Base-by-base conservation (phyloP, 306 rosid species). In the Vigna radiata region DNA sequence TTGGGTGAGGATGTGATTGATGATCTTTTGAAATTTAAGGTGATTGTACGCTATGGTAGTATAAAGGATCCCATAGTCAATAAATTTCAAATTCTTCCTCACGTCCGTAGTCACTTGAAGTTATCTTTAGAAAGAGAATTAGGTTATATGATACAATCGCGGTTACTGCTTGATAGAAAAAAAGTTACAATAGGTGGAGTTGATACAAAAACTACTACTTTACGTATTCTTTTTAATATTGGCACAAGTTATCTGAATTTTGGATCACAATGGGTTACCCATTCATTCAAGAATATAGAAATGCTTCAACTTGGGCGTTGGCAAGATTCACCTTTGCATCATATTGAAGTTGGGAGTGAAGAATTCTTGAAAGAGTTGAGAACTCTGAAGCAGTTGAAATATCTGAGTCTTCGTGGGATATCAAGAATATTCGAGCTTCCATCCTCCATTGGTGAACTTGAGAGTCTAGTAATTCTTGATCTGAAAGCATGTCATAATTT, bases 241-340 rank as follows among this genome's bases (percentile, higher is more conserved):
- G 25, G 25, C 1, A 0, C 23, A 21, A 21, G 23, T 21, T 21
- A 21, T 21, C 23, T 21, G 23, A 21, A 21, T 21, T 21, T 21
- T 21, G 23, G 2, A 58, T 14, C 62, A 4, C 16, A 56, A 4
- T 56, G 62, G 62, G 0, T 23, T 1, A 58, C 1, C 0, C 0
- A 0, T 21, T 0, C 1, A 10, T 43, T 0, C 0, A 31, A 59
- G 1, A 0, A 6, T 14, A 6, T 27, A 27, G 0, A 0, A 2
- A 2, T 6, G 4, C 18, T 59, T 56, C 63, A 56, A 56, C 63
- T 56, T 1, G 61, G 61, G 23, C 33, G 61, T 55, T 55, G 61
- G 61, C 61, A 55, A 55, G 33, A 19, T 55, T 55, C 61, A 18
- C 16, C 7, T 21, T 55, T 14, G 5, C 64, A 58, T 12, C 64